phyloP scores from a whole-genome alignment of 1,139 yeast genomes.

The Hyphopichia khmerensis region DNA sequence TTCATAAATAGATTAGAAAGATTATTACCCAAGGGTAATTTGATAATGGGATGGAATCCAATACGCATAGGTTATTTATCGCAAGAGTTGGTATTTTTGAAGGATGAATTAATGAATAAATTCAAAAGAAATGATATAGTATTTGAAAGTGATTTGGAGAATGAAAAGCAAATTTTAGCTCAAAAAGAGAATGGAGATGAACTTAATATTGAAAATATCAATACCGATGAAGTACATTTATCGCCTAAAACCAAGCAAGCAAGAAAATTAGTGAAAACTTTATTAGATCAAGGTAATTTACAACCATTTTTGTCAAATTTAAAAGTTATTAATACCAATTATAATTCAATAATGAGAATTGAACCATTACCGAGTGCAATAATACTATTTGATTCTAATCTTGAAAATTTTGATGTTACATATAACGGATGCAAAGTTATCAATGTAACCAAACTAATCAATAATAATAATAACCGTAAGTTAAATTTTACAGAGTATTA shows the following conservation, averaged over 20 bases:
- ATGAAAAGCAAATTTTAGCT: slow-evolving; percentile 23
- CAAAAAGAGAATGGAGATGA: slow-evolving; percentile 10
- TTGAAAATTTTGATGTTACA: slow-evolving; percentile 70
- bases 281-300: slow-evolving; percentile 83
- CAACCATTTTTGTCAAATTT: slow-evolving; percentile 70
- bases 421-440: slow-evolving; percentile 82
- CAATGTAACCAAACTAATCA: slow-evolving; percentile 63
- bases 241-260: slow-evolving; percentile 57
- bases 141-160: slow-evolving; percentile 44
- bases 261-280: slow-evolving; percentile 71
- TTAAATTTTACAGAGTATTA: slow-evolving; percentile 70
- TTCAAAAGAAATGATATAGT: slow-evolving; percentile 67
- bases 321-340: slow-evolving; percentile 67
- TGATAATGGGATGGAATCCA: slow-evolving; percentile 70
- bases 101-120: slow-evolving; percentile 72
- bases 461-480: slow-evolving; percentile 34
- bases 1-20: slow-evolving; percentile 69
- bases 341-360: slow-evolving; percentile 66
- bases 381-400: slow-evolving; percentile 64
- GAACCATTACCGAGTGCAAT: slow-evolving; percentile 78
- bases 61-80: slow-evolving; percentile 72
- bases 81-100: slow-evolving; percentile 73
- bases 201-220: slow-evolving; percentile 9
- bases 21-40: slow-evolving; percentile 57
- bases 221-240: slow-evolving; percentile 21